phyloP scores from a whole-genome alignment of 495 filamentous ascomycete species.

The Monascus purpureus region DNA sequence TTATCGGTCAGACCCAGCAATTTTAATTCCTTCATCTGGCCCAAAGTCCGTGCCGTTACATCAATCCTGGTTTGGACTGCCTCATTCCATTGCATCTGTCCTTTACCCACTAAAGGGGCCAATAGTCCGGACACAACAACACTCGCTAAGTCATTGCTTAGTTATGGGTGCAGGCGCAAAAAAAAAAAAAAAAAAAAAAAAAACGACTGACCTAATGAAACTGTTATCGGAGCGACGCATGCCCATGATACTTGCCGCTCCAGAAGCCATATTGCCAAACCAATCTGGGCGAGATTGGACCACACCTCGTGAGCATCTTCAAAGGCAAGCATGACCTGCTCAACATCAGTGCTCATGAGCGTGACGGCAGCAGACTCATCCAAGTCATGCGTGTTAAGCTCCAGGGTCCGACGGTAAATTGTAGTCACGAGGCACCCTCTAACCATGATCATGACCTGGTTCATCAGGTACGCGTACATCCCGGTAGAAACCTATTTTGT shows the following conservation, averaged over 20 bases:
- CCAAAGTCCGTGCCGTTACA: conserved; percentile 33
- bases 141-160: too few relatives aligned
- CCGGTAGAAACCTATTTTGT: conserved; percentile 12
- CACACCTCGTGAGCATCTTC: conserved; percentile 42
- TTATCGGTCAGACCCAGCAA: conserved; percentile 38
- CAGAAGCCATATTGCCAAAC: conserved; percentile 43
- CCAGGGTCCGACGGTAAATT: conserved; percentile 38
- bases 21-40: conserved; percentile 45
- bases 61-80: conserved; percentile 40
- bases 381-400: conserved; percentile 13
- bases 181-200: conserved; percentile 11
- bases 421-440: conserved; percentile 43
- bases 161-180: too few relatives aligned
- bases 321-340: conserved; percentile 35
- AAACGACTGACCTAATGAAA: conserved; percentile 27
- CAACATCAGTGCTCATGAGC: conserved; percentile 50
- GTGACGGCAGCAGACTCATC: conserved; percentile 38
- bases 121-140: too few relatives aligned
- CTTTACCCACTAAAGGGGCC: too few relatives aligned
- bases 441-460: conserved; percentile 44
- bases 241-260: conserved; percentile 40
- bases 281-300: conserved; percentile 44
- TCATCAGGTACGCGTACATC: conserved; percentile 42
- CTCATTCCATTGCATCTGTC: conserved; percentile 34
- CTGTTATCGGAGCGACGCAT: conserved; percentile 37